Evolutionary conservation across 1,139 yeast genomes (phyloP).

Genomic region (Yamadazyma friedrichii): DNA sequence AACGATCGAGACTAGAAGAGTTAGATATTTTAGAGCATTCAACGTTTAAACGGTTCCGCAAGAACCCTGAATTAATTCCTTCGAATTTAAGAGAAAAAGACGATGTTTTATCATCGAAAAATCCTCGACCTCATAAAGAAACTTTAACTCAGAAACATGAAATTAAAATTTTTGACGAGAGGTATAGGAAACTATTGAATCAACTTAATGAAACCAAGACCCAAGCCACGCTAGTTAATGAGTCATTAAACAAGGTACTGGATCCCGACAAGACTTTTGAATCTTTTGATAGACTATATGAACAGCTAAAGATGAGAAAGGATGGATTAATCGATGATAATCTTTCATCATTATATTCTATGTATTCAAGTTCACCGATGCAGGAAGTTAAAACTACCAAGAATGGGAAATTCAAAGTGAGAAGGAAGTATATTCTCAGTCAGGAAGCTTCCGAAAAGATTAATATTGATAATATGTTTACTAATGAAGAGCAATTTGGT

Average conservation of each 20-base stretch:
- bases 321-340: slow-evolving; percentile 7
- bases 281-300: slow-evolving; percentile 43
- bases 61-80: slow-evolving; percentile 25
- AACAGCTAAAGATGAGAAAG: slow-evolving; percentile 10
- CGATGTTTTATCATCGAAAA: slow-evolving; percentile 15
- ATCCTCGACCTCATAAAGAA: slow-evolving; percentile 42
- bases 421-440: slow-evolving; percentile 42
- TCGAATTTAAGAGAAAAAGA: slow-evolving; percentile 9
- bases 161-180: slow-evolving; percentile 49
- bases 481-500: slow-evolving; percentile 65
- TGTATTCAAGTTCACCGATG: slow-evolving; percentile 32
- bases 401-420: slow-evolving; percentile 26
- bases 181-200: slow-evolving; percentile 29
- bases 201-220: slow-evolving; percentile 3
- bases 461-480: slow-evolving; percentile 48
- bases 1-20: slow-evolving; percentile 38
- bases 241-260: slow-evolving; percentile 22
- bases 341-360: slow-evolving; percentile 31
- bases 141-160: slow-evolving; percentile 69
- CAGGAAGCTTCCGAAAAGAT: slow-evolving; percentile 47
- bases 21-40: slow-evolving; percentile 35
- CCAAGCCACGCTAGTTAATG: slow-evolving; percentile 8
- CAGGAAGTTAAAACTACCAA: slow-evolving; percentile 17
- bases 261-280: slow-evolving; percentile 32
- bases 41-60: slow-evolving; percentile 28